These are phyloP conservation scores for Litchi chinensis DNA, from an alignment of 345 rosid genomes.

Conservation along the genomic window DNA sequence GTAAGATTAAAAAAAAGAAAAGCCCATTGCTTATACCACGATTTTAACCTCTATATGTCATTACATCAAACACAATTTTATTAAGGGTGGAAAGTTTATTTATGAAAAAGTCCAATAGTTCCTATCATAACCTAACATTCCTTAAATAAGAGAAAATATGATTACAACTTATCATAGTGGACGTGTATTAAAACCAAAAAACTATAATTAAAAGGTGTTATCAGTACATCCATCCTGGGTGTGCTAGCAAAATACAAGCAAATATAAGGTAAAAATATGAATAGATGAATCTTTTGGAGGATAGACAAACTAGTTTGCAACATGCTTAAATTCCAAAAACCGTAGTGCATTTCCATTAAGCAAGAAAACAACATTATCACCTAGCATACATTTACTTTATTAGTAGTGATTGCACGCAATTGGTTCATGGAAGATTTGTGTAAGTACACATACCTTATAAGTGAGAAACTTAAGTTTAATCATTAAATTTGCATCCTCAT, in stretches of 20 bases:
- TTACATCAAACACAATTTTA: background rate
- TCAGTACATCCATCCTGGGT: background rate
- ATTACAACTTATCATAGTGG: background rate
- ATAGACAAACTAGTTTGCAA: background rate
- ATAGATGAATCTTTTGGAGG: background rate
- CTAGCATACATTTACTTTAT: background rate
- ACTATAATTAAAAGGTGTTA: background rate
- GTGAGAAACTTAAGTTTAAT: conserved; percentile 92
- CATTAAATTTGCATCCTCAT: conserved; percentile 90
- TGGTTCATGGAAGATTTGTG: background rate
- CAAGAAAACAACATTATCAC: background rate
- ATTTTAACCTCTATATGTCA: background rate
- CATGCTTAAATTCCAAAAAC: background rate
- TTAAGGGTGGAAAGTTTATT: background rate
- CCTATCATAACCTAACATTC: background rate
- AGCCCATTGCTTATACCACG: background rate
- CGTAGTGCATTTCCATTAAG: background rate
- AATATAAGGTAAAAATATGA: background rate
- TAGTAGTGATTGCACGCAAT: background rate
- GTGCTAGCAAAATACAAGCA: background rate
- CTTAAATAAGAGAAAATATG: background rate
- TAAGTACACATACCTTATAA: conserved; percentile 63
- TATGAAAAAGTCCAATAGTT: background rate
- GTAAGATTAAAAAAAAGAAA: background rate
- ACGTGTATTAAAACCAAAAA: background rate